These are phyloP conservation scores for Xylariaceae sp. DNA, from an alignment of 2,329 filamentous ascomycete genomes.

Conservation along the genomic window DNA sequence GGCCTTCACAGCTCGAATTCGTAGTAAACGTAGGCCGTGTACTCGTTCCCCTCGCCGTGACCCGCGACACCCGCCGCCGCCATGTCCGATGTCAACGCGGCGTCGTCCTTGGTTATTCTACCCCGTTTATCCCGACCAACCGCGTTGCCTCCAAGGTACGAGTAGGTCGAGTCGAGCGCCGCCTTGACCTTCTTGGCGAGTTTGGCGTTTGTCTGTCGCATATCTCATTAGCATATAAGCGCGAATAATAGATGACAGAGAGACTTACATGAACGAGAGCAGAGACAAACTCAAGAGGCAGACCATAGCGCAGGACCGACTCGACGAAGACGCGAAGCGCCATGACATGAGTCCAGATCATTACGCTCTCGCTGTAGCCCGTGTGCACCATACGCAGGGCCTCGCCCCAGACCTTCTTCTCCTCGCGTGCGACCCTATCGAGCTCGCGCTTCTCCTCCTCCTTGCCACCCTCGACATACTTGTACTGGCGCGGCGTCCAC, in stretches of 20 bases:
- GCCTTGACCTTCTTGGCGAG: slow-evolving; percentile 69
- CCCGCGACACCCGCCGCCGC: slow-evolving; percentile 61
- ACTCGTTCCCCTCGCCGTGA: slow-evolving; percentile 67
- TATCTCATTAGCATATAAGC: neutral
- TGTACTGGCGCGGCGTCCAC: slow-evolving; percentile 93
- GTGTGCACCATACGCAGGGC: slow-evolving; percentile 79
- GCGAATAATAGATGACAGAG: neutral
- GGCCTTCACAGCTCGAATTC: slow-evolving; percentile 67
- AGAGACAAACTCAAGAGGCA: slow-evolving; percentile 85
- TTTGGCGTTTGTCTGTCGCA: slow-evolving; percentile 71
- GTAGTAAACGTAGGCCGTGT: slow-evolving; percentile 96
- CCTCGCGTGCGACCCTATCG: slow-evolving; percentile 73
- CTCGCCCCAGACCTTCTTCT: slow-evolving; percentile 89
- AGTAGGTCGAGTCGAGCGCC: slow-evolving; percentile 78
- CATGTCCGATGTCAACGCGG: slow-evolving; percentile 72
- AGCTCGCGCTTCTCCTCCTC: slow-evolving; percentile 88
- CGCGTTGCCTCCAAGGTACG: slow-evolving; percentile 90
- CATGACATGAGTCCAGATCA: slow-evolving; percentile 92
- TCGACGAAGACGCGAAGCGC: slow-evolving; percentile 93
- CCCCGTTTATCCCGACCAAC: slow-evolving; percentile 93
- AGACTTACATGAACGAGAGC: slow-evolving; percentile 72
- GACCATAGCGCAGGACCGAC: slow-evolving; percentile 90
- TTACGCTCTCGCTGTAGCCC: slow-evolving; percentile 93
- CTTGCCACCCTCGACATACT: slow-evolving; percentile 81
- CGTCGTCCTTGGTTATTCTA: slow-evolving; percentile 84